Percentiles rank a stretch among this genome's conserved stretches.
phyloP scores from a whole-genome alignment of 345 rosid species.

The Carallia pectinifolia region DNA sequence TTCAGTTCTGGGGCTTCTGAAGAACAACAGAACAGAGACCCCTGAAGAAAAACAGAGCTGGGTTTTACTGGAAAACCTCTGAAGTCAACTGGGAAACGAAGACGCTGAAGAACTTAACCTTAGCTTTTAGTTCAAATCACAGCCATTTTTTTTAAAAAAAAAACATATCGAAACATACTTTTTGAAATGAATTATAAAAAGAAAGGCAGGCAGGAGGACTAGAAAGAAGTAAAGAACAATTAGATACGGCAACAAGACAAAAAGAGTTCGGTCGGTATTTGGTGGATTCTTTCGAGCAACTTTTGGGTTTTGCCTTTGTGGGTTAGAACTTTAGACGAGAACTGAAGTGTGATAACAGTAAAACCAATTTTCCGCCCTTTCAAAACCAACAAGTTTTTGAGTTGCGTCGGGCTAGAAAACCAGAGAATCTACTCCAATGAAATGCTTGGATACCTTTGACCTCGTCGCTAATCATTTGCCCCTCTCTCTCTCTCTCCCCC shows the following conservation, averaged over 20 bases:
- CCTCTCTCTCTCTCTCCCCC: too few species aligned
- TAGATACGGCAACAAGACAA: background rate
- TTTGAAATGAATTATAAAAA: background rate
- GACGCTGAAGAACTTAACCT: background rate
- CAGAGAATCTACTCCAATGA: too few species aligned
- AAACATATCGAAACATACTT: background rate
- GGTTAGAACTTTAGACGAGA: too few species aligned
- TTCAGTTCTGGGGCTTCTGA: background rate
- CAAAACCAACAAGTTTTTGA: too few species aligned
- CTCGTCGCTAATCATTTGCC: too few species aligned
- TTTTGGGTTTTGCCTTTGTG: background rate
- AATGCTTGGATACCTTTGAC: too few species aligned
- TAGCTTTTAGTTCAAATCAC: background rate
- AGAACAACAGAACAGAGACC: background rate
- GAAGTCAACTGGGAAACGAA: background rate
- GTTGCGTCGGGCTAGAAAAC: too few species aligned
- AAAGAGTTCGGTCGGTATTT: background rate
- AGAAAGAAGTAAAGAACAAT: background rate
- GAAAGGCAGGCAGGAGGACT: background rate
- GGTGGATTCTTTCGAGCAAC: conserved; percentile 4
- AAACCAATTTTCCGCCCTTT: too few species aligned
- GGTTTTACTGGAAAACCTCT: conserved; percentile 4
- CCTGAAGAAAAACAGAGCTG: background rate
- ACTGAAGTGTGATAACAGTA: too few species aligned
- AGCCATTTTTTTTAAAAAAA: background rate